Conservation (phyloP, 2,329 filamentous ascomycete species). For the Exserohilum turcica region DNA sequence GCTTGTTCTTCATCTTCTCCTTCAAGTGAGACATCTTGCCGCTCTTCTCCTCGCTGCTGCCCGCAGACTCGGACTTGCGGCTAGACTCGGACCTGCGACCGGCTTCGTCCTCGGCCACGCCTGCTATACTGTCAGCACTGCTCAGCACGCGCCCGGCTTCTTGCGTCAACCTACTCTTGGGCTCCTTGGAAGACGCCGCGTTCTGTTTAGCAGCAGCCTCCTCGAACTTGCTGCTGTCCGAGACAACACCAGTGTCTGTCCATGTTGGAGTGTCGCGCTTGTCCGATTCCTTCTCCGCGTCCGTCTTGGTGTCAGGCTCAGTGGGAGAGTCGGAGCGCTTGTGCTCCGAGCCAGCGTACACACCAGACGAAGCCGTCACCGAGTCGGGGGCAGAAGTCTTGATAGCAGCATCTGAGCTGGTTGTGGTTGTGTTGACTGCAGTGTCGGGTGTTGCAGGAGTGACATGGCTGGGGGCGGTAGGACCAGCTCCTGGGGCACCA, state of each 20-base stretch:
- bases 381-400: conserved; percentile 24
- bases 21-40: conserved; percentile 59
- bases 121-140: conserved; percentile 50
- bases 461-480: conserved; percentile 19
- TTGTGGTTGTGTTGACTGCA: conserved; percentile 6
- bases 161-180: conserved; percentile 45
- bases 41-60: conserved; percentile 30
- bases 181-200: conserved; percentile 49
- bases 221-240: conserved; percentile 62
- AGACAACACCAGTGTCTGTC: conserved; percentile 59
- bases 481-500: conserved; percentile 28
- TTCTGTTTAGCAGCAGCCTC: conserved; percentile 63
- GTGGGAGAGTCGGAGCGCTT: conserved; percentile 23
- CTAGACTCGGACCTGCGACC: conserved; percentile 52
- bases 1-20: conserved; percentile 72
- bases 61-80: conserved; percentile 40
- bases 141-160: conserved; percentile 21
- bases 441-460: conserved; percentile 12
- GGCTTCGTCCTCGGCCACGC: conserved; percentile 61
- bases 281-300: conserved; percentile 24
- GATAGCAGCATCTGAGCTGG: conserved; percentile 11
- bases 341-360: conserved; percentile 12
- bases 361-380: conserved; percentile 12
- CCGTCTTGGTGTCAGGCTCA: conserved; percentile 18
- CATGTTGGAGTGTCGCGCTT: conserved; percentile 48